A percentile compares a stretch with the other conserved stretches of the same genome.
These are phyloP conservation scores for Pyrenula aspistea DNA, from an alignment of 495 filamentous ascomycete species.

Conservation along the genomic window DNA sequence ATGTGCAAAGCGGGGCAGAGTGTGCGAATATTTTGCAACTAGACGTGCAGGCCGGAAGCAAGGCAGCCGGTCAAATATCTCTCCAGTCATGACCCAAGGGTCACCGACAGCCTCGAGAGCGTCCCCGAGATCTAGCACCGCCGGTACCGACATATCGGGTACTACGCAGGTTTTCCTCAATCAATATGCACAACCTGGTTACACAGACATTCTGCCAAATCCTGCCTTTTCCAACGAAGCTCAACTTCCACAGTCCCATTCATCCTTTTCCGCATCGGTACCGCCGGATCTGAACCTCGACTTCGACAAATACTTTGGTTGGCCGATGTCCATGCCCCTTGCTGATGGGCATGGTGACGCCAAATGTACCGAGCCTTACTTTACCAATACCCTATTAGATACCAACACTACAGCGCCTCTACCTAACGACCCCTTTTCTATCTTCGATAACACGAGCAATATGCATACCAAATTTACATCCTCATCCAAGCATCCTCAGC, in stretches of 20 bases:
- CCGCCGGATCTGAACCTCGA: conserved; percentile 3
- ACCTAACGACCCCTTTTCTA: conserved; percentile 2
- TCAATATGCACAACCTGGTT: too few species aligned
- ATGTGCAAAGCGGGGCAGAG: conserved; percentile 36
- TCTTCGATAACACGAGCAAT: not conserved
- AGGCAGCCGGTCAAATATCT: conserved; percentile 4
- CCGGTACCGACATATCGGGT: too few species aligned
- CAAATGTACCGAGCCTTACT: not conserved
- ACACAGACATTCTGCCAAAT: too few species aligned
- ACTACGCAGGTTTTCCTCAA: too few species aligned
- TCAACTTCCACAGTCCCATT: not conserved
- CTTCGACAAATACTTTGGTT: conserved; percentile 8
- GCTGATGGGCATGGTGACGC: conserved; percentile 3
- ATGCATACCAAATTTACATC: too few species aligned
- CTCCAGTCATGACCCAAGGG: too few species aligned
- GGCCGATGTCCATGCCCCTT: conserved; percentile 6
- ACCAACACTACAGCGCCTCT: too few species aligned
- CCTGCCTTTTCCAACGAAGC: too few species aligned
- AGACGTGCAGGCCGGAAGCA: conserved; percentile 24
- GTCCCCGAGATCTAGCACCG: too few species aligned
- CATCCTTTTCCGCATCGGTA: not conserved
- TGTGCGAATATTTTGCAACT: conserved; percentile 42
- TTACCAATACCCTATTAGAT: too few species aligned
- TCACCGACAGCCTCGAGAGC: too few species aligned
- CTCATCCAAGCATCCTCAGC: not conserved